These are phyloP conservation scores for Pseudocercospora ulei DNA, from an alignment of 2,329 filamentous ascomycete genomes.

Conservation along the genomic window DNA sequence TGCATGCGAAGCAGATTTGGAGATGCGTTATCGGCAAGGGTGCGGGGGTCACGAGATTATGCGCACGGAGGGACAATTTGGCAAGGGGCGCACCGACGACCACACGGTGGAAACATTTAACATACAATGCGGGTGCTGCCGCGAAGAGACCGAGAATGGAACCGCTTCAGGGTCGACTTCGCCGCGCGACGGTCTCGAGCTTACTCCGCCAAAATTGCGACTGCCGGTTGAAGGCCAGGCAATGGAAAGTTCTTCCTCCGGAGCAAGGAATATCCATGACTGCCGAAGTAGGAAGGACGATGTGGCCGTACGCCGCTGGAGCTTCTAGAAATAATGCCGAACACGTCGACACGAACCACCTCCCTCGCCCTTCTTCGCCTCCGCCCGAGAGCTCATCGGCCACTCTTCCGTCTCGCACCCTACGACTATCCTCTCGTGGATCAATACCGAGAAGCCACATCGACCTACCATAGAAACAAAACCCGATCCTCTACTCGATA, in stretches of 20 bases:
- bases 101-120: background rate
- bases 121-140: background rate
- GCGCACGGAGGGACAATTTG: background rate
- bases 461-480: too few species aligned
- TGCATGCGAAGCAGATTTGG: background rate
- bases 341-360: background rate
- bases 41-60: background rate
- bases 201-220: constrained; percentile 1
- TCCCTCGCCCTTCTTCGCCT: background rate
- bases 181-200: constrained; percentile 4
- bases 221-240: constrained; percentile 1
- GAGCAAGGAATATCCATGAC: constrained; percentile 5
- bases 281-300: constrained; percentile 2
- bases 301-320: background rate
- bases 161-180: constrained; percentile 11
- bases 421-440: too few species aligned
- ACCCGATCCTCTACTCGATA: too few species aligned
- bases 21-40: background rate
- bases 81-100: constrained; percentile 6
- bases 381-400: too few species aligned
- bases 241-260: constrained; percentile 7
- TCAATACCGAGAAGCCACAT: too few species aligned
- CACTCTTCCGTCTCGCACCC: too few species aligned
- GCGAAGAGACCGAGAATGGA: constrained; percentile 7
- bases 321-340: too few species aligned